Conservation (phyloP, 257 asterid genomes). For the Coffea canephora region DNA sequence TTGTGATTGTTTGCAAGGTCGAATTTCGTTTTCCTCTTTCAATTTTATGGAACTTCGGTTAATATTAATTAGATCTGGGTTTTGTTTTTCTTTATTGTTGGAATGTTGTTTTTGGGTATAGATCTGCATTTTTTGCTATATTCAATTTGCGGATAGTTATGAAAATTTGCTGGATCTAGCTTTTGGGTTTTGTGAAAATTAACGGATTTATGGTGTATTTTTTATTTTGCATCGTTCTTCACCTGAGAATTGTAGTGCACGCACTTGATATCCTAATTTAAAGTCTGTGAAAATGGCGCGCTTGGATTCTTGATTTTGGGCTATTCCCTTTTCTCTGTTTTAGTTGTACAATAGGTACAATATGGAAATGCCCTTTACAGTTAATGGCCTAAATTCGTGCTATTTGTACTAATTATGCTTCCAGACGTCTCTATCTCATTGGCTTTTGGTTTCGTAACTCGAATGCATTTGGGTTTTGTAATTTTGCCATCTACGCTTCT, state of each 20-base stretch:
- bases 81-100: neutral
- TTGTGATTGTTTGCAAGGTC: constrained; percentile 60
- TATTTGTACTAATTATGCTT: no score
- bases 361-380: no score
- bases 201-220: neutral
- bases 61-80: neutral
- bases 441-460: neutral
- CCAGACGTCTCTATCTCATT: no score
- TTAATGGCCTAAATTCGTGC: no score
- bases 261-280: neutral
- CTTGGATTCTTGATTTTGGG: no score
- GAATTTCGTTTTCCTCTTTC: neutral
- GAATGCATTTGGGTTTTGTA: neutral
- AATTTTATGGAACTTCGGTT: neutral
- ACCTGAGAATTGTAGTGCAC: neutral
- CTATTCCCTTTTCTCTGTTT: no score
- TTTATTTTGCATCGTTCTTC: neutral
- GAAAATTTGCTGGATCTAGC: neutral
- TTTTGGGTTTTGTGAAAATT: neutral
- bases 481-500: neutral
- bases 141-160: neutral
- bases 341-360: no score
- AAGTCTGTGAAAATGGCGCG: neutral
- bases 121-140: neutral
- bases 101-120: neutral